These are phyloP conservation scores for Sporobolomyces roseus DNA, from an alignment of 768 basidiomycete genomes.

Conservation along the genomic window DNA sequence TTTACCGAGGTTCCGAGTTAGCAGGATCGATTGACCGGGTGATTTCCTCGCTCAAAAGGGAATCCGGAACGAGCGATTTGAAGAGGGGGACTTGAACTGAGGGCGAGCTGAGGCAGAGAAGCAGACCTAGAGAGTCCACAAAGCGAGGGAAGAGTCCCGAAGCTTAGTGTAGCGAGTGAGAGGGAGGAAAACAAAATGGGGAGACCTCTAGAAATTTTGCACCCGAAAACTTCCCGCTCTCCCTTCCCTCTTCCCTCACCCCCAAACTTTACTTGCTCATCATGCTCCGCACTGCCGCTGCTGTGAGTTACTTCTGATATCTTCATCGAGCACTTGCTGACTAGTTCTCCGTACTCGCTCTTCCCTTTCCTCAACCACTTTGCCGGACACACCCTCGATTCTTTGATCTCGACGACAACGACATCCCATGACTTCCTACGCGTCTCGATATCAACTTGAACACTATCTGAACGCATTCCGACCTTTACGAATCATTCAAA, in stretches of 20 bases:
- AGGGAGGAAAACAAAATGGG: too few relatives aligned
- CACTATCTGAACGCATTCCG: background rate
- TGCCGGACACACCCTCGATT: constrained; percentile 11
- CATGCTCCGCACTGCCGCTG: constrained; percentile 22
- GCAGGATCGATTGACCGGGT: too few relatives aligned
- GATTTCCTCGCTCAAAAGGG: too few relatives aligned
- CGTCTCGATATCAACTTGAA: background rate
- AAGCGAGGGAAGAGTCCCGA: too few relatives aligned
- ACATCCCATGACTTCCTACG: background rate
- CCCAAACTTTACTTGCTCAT: background rate
- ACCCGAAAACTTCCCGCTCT: too few relatives aligned
- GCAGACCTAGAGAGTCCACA: too few relatives aligned
- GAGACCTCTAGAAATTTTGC: too few relatives aligned
- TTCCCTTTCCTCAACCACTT: background rate
- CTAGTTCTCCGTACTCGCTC: background rate
- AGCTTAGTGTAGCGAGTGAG: too few relatives aligned
- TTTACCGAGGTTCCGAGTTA: too few relatives aligned
- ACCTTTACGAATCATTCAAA: background rate
- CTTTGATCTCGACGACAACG: background rate
- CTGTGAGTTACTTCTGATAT: background rate
- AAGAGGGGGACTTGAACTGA: too few relatives aligned
- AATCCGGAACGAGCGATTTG: too few relatives aligned
- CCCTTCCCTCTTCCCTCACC: background rate
- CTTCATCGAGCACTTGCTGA: background rate
- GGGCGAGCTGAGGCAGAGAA: too few relatives aligned